These are phyloP conservation scores for Chamaenerion angustifolium DNA, from an alignment of 345 rosid genomes.

Conservation along the genomic window DNA sequence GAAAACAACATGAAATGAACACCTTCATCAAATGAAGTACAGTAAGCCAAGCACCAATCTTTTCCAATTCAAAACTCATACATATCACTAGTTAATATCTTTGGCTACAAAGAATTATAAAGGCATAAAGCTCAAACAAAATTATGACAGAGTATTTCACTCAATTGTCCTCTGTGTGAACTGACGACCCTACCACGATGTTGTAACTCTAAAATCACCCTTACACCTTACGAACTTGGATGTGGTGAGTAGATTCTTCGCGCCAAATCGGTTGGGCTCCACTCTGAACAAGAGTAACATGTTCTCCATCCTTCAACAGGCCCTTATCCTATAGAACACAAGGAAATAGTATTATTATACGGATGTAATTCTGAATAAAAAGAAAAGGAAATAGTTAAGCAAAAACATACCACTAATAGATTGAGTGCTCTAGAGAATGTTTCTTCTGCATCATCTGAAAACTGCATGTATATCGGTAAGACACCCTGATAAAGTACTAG, in stretches of 20 bases:
- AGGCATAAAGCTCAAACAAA: not conserved
- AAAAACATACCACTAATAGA: conserved; percentile 43
- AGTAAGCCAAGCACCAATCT: not conserved
- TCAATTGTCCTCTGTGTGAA: not conserved
- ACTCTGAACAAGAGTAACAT: conserved; percentile 83
- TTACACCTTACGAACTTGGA: conserved; percentile 78
- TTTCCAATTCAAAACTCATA: too few relatives aligned
- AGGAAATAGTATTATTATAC: not conserved
- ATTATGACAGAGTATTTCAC: too few relatives aligned
- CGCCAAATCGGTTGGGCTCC: conserved; percentile 98
- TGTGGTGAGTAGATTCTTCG: conserved; percentile 77
- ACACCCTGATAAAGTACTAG: conserved; percentile 82
- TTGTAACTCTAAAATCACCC: conserved; percentile 21
- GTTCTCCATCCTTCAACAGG: conserved; percentile 50
- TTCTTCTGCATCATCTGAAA: conserved; percentile 81
- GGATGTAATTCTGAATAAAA: not conserved
- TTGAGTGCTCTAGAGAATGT: conserved; percentile 66
- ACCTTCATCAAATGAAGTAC: not conserved
- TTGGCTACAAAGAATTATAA: too few relatives aligned
- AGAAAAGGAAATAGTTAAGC: not conserved
- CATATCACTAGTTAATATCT: too few relatives aligned
- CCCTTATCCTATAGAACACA: conserved; percentile 39
- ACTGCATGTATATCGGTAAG: conserved; percentile 70
- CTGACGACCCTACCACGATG: not conserved
- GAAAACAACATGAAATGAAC: not conserved